Base-by-base conservation (phyloP, 2,329 filamentous ascomycete species). In the Mollisiaceae sp. region DNA sequence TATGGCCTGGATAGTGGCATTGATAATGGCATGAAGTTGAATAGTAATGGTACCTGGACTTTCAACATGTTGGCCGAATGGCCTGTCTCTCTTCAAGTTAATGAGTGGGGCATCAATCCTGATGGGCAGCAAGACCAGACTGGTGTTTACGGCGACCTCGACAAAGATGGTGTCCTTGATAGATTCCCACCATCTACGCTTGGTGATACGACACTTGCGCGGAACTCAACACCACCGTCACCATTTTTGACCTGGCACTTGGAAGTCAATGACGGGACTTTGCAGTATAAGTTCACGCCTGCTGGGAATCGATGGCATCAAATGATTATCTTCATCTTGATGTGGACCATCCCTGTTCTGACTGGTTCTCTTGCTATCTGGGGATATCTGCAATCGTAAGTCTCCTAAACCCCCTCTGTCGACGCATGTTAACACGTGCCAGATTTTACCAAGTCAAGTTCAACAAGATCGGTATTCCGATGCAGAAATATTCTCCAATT, bases 391-490 rank as follows among this genome's bases (percentile, higher is more conserved):
- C 50, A 54, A 35, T 54, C 50, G 15, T 41, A 18, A 41, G 38
- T 41, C 38, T 41, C 15, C 12, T 41, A 32, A 32, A 32, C 15
- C 8, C 12, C 8, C 38, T 9, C 38, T 4, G 4, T 41, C 15
- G 12, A 18, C 15, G 12, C 2, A 41, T 41, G 38, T 9, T 41
- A 41, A 41, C 8, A 41, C 15, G 11, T 12, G 12, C 11, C 3
- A 41, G 38, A 18, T 54, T 54, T 12, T 54, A 54, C 14, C 50
- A 54, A 32, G 50, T 54, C 50, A 54, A 54, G 50, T 54, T 54
- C 50, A 54, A 54, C 50, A 54, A 54, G 50, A 35, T 54, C 18
- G 50, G 50, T 14, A 54, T 54, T 2, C 24, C 50, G 14, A 54
- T 35, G 50, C 50, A 54, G 14, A 54, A 54, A 35, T 54, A 32